Percentiles rank a stretch among this genome's conserved stretches.
These are phyloP conservation scores for Leccinum arenicola DNA, from an alignment of 768 basidiomycete species.

Conservation along the genomic window DNA sequence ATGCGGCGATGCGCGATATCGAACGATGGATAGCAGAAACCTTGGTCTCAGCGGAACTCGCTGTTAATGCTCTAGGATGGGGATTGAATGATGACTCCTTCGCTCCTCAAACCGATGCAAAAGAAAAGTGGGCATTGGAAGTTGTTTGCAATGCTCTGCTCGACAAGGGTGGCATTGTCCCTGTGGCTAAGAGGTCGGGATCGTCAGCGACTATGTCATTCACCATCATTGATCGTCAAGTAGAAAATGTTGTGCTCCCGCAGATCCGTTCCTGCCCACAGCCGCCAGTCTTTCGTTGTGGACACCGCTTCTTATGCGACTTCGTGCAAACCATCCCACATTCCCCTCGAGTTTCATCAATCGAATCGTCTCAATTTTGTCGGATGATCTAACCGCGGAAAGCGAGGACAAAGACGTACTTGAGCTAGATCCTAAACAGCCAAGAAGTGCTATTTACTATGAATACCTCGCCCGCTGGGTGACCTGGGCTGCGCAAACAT, in stretches of 20 bases:
- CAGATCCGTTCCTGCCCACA: slow-evolving; percentile 48
- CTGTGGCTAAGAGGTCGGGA: slow-evolving; percentile 77
- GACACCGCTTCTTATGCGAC: slow-evolving; percentile 59
- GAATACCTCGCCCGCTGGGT: slow-evolving; percentile 69
- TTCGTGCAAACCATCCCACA: slow-evolving; percentile 53
- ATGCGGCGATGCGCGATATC: slow-evolving; percentile 52
- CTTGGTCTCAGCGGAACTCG: slow-evolving; percentile 55
- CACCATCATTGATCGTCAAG: slow-evolving; percentile 4
- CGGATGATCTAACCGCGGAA: slow-evolving; percentile 17
- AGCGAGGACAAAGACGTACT: slow-evolving; percentile 15
- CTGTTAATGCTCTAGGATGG: slow-evolving; percentile 49
- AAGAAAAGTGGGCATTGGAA: slow-evolving; percentile 69
- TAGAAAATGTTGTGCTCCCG: slow-evolving; percentile 55
- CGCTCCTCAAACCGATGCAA: slow-evolving; percentile 43
- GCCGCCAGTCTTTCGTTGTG: slow-evolving; percentile 56
- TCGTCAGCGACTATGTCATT: not conserved
- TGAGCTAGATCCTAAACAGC: slow-evolving; percentile 17
- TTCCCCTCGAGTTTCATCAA: slow-evolving; percentile 50
- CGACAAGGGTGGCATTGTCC: slow-evolving; percentile 74
- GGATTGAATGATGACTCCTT: slow-evolving; percentile 25
- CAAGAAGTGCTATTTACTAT: slow-evolving; percentile 45
- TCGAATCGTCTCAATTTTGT: slow-evolving; percentile 40
- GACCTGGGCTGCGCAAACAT: slow-evolving; percentile 53
- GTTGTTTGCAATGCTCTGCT: slow-evolving; percentile 63
- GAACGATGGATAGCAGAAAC: slow-evolving; percentile 82